Percentiles rank a stretch among this genome's conserved stretches.
These are phyloP conservation scores for Ganoderma multipileum DNA, from an alignment of 1,284 basidiomycete species.

Conservation along the genomic window DNA sequence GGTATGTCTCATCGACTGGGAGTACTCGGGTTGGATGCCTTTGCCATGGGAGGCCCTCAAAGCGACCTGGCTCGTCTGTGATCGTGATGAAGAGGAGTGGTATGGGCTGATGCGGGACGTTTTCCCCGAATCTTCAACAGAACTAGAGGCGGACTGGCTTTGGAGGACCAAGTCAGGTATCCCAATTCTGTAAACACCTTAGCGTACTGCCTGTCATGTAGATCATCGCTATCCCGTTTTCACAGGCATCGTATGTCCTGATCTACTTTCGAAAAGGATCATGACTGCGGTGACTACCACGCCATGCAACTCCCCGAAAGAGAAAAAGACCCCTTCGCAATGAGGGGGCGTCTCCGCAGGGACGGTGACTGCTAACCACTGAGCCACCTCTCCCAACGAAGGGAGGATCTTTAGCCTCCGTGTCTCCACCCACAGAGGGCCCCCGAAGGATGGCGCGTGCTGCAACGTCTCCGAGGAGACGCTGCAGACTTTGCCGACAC, in stretches of 20 bases:
- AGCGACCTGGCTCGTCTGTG: not conserved
- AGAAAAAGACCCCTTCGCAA: constrained; percentile 4
- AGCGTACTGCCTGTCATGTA: not conserved
- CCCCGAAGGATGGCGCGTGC: constrained; percentile 1
- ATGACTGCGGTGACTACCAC: not conserved
- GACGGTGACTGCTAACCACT: not conserved
- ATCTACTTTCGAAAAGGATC: constrained; percentile 6
- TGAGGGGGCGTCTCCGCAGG: not conserved
- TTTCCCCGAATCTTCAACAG: not conserved
- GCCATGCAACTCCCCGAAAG: constrained; percentile 2
- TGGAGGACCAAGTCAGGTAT: not conserved
- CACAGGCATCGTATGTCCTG: not conserved
- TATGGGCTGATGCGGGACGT: not conserved
- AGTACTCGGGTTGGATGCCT: not conserved
- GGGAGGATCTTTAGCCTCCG: constrained; percentile 6
- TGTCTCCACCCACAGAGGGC: constrained; percentile 6
- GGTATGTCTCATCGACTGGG: not conserved
- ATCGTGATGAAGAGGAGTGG: not conserved
- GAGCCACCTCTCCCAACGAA: constrained; percentile 1
- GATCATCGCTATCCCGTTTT: not conserved
- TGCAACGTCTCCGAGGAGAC: not conserved
- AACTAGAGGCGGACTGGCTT: not conserved
- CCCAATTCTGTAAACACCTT: not conserved
- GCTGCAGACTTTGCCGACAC: constrained; percentile 4
- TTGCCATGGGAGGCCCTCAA: not conserved